Base-by-base conservation (phyloP, 805 yeast species). In the Candida railenensis region DNA sequence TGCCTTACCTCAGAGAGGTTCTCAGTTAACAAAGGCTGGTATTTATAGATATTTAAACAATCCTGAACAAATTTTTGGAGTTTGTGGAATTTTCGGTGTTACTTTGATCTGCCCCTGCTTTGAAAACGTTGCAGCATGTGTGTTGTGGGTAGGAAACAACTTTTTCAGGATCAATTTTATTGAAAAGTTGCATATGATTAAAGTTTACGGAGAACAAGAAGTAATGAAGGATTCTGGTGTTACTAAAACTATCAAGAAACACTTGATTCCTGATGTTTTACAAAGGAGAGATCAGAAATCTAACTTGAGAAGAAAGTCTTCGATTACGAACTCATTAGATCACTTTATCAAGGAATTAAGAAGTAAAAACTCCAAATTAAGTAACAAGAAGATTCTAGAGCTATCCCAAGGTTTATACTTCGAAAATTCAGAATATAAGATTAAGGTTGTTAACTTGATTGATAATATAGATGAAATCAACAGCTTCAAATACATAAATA, bases 11-110 rank as follows among this genome's bases (percentile, higher is more conserved):
- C 42, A 39, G 20, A 71, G 70, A 20, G 72, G 71, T 46, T 65
- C 77, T 5, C 71, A 72, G 52, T 71, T 87, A 53, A 82, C 91
- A 0, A 84, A 84, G 51, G 85, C 87, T 30, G 96, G 96, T 42
- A 87, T 87, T 34, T 87, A 87, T 60, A 78, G 92, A 53, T 87
- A 86, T 62, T 73, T 87, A 59, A 87, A 87, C 61, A 85, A 87
- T 57, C 96, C 96, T 8, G 95, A 87, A 60, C 84, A 89, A 53
- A 65, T 87, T 14, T 74, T 86, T 48, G 92, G 95, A 11, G 81
- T 83, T 46, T 81, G 89, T 51, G 92, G 92, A 14, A 77, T 86
- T 34, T 85, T 89, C 89, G 94, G 92, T 20, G 81, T 82, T 1
- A 66, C 85, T 32, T 73, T 87, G 46, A 77, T 88, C 37, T 61